Percentiles rank a stretch among this genome's conserved stretches.
Conservation (phyloP, 2,329 filamentous ascomycete species). For the Curvularia verruculosa region DNA sequence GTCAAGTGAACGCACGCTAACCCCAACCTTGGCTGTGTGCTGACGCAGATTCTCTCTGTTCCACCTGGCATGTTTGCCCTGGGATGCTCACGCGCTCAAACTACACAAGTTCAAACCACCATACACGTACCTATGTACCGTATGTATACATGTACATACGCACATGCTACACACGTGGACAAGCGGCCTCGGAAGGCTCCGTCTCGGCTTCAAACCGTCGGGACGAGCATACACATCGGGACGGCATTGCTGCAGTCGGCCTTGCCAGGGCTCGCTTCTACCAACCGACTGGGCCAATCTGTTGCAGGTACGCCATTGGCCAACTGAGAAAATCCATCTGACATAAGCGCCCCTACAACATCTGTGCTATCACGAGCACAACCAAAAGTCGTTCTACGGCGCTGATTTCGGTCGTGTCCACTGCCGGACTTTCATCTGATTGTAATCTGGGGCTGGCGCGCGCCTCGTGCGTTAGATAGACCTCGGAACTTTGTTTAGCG, state of each 20-base stretch:
- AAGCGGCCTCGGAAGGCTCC: background rate
- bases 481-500: slow-evolving; percentile 37
- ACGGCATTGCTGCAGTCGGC: background rate
- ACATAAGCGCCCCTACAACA: background rate
- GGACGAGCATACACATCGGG: background rate
- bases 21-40: background rate
- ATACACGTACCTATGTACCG: too few relatives aligned
- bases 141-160: too few relatives aligned
- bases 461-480: slow-evolving; percentile 5
- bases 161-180: background rate
- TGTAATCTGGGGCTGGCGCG: slow-evolving; percentile 1
- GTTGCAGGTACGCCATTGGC: background rate
- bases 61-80: background rate
- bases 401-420: background rate
- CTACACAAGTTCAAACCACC: too few relatives aligned
- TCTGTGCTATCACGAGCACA: slow-evolving; percentile 7
- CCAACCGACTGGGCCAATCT: background rate
- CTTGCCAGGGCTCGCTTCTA: slow-evolving; percentile 1
- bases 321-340: background rate
- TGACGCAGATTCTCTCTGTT: background rate
- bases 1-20: background rate
- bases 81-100: too few relatives aligned
- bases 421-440: slow-evolving; percentile 2
- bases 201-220: background rate
- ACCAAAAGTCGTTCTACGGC: background rate